phyloP scores from a whole-genome alignment of 768 basidiomycete species.

The Boletales sp. region DNA sequence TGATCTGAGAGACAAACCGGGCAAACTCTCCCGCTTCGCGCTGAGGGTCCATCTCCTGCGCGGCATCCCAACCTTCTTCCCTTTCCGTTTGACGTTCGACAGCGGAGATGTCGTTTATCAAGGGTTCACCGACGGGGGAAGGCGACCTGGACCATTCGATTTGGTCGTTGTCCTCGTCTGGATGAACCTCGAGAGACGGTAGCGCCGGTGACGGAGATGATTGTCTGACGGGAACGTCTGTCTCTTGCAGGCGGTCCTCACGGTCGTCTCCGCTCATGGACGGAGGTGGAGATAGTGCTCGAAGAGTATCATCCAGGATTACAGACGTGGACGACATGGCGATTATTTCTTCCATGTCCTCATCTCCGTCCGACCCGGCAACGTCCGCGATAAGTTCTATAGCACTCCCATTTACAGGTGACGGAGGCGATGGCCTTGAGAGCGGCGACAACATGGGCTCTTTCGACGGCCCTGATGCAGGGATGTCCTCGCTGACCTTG shows the following conservation, averaged over 20 bases:
- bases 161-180: constrained; percentile 22
- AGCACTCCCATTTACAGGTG: not conserved
- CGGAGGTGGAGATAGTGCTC: constrained; percentile 13
- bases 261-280: constrained; percentile 13
- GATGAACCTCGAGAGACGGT: not conserved
- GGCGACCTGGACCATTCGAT: constrained; percentile 40
- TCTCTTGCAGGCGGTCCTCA: constrained; percentile 2
- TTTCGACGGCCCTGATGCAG: constrained; percentile 3
- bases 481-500: not conserved
- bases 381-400: not conserved
- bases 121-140: constrained; percentile 23
- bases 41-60: constrained; percentile 78
- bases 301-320: not conserved
- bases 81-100: constrained; percentile 20
- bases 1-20: constrained; percentile 88
- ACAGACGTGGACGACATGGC: not conserved
- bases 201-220: constrained; percentile 13
- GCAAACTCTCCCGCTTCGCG: constrained; percentile 88
- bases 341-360: constrained; percentile 39
- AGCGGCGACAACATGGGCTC: constrained; percentile 4
- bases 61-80: constrained; percentile 69
- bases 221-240: not conserved
- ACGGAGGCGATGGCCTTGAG: not conserved
- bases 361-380: constrained; percentile 25
- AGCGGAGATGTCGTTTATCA: constrained; percentile 7